phyloP scores from a whole-genome alignment of 1,284 basidiomycete species.

The Sutorius eximius region DNA sequence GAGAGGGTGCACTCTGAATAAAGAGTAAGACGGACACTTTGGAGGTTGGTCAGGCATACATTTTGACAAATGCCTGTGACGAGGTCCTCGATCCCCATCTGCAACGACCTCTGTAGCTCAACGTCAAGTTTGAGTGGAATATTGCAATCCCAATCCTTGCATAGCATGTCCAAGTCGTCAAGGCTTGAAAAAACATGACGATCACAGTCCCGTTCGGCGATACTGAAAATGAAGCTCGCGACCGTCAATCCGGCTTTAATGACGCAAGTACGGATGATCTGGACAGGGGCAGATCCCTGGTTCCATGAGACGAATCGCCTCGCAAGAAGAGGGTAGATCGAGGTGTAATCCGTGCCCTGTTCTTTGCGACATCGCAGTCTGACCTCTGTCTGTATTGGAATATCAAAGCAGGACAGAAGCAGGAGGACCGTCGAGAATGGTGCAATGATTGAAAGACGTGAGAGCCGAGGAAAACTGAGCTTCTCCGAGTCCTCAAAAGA shows the following conservation, averaged over 20 bases:
- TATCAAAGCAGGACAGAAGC: slow-evolving; percentile 18
- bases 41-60: slow-evolving; percentile 17
- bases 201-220: slow-evolving; percentile 7
- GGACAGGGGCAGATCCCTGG: neutral
- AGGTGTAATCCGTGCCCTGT: slow-evolving; percentile 3
- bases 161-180: slow-evolving; percentile 7
- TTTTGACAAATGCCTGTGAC: slow-evolving; percentile 12
- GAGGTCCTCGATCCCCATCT: slow-evolving; percentile 14
- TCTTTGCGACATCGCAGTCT: slow-evolving; percentile 22
- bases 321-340: slow-evolving; percentile 18
- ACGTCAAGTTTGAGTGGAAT: slow-evolving; percentile 22
- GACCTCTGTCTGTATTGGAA: slow-evolving; percentile 20
- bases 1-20: slow-evolving; percentile 10
- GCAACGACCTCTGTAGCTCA: slow-evolving; percentile 6
- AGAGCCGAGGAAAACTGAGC: slow-evolving; percentile 20
- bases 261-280: slow-evolving; percentile 16
- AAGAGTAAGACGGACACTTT: slow-evolving; percentile 10
- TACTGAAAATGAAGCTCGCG: slow-evolving; percentile 21
- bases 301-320: slow-evolving; percentile 12
- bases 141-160: slow-evolving; percentile 22
- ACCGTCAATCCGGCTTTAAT: slow-evolving; percentile 6
- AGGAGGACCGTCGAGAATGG: slow-evolving; percentile 17
- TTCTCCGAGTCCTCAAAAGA: slow-evolving; percentile 3
- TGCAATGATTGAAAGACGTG: slow-evolving; percentile 21
- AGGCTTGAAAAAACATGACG: slow-evolving; percentile 9